A percentile compares a stretch with the other conserved stretches of the same genome.
phyloP scores from a whole-genome alignment of 768 basidiomycete species.

The Lactarius evosmus region DNA sequence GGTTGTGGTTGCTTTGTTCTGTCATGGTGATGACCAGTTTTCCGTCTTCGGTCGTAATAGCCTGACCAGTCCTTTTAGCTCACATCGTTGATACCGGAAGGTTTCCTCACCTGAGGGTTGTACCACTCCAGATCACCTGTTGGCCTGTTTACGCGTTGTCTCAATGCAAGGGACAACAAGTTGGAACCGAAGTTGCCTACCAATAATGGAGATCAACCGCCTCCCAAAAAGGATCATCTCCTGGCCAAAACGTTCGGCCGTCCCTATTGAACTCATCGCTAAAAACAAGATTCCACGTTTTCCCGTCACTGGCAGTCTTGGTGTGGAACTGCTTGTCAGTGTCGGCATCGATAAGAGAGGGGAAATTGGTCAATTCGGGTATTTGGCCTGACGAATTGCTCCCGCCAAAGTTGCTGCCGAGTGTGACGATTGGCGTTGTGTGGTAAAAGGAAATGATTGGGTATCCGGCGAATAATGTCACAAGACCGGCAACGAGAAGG shows the following conservation, averaged over 20 bases:
- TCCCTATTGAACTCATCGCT: conserved; percentile 81
- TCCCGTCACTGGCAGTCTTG: conserved; percentile 70
- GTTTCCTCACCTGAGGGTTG: conserved; percentile 53
- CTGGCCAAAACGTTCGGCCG: conserved; percentile 73
- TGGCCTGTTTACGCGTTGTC: conserved; percentile 37
- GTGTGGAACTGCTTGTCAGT: conserved; percentile 61
- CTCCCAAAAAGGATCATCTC: conserved; percentile 84
- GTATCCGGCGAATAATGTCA: conserved; percentile 84
- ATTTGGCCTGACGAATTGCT: conserved; percentile 88
- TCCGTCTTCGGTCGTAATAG: conserved; percentile 72
- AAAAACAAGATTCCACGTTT: conserved; percentile 79
- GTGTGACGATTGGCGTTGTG: conserved; percentile 31
- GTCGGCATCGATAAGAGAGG: conserved; percentile 67
- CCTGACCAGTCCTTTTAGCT: conserved; percentile 35
- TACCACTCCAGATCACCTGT: conserved; percentile 87
- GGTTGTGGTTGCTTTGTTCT: conserved; percentile 64
- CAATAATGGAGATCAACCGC: conserved; percentile 86
- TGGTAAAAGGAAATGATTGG: conserved; percentile 68
- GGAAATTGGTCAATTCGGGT: conserved; percentile 66
- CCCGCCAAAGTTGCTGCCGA: conserved; percentile 81
- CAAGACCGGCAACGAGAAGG: conserved; percentile 60
- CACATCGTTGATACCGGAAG: conserved; percentile 7
- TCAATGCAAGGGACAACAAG: neutral
- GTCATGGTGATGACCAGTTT: conserved; percentile 78
- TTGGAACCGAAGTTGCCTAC: conserved; percentile 33